These are phyloP conservation scores for Novymonas esmeraldas DNA, from an alignment of 208 protist species.

Conservation along the genomic window DNA sequence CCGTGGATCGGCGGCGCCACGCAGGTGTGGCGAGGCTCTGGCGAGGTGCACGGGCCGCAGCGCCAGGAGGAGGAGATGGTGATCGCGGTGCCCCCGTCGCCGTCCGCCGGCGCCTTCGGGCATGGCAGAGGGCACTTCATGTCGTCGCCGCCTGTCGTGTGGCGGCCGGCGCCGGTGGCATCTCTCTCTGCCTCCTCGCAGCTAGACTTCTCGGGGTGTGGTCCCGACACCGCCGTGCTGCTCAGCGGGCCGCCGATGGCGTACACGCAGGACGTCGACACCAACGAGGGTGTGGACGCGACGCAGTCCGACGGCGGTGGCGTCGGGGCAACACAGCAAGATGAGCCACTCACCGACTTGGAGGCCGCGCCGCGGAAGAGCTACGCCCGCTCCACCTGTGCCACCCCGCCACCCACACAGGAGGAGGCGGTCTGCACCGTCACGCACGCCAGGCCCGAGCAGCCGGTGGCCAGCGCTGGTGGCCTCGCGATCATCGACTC, in stretches of 20 bases:
- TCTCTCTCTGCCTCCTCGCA: background rate
- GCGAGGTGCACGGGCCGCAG: background rate
- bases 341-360: conserved; percentile 18
- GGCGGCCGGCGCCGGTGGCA: background rate
- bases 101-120: background rate
- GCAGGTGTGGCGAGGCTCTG: conserved; percentile 11
- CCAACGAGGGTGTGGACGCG: background rate
- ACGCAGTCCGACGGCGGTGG: background rate
- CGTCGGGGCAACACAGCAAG: background rate
- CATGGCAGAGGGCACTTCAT: background rate
- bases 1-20: conserved; percentile 10
- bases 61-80: conserved; percentile 4
- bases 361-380: conserved; percentile 52
- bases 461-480: too few relatives aligned
- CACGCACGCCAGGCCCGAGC: background rate
- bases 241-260: background rate
- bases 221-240: conserved; percentile 3
- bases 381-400: conserved; percentile 27
- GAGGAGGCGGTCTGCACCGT: background rate
- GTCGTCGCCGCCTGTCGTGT: conserved; percentile 1
- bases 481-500: too few relatives aligned
- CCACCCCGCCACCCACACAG: conserved; percentile 4
- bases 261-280: conserved; percentile 2
- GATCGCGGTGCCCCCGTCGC: background rate
- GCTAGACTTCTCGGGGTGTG: background rate